Percentiles rank a stretch among this genome's conserved stretches.
Conservation (phyloP, 2,329 filamentous ascomycete genomes). For the Torrubiella hemipterigena region DNA sequence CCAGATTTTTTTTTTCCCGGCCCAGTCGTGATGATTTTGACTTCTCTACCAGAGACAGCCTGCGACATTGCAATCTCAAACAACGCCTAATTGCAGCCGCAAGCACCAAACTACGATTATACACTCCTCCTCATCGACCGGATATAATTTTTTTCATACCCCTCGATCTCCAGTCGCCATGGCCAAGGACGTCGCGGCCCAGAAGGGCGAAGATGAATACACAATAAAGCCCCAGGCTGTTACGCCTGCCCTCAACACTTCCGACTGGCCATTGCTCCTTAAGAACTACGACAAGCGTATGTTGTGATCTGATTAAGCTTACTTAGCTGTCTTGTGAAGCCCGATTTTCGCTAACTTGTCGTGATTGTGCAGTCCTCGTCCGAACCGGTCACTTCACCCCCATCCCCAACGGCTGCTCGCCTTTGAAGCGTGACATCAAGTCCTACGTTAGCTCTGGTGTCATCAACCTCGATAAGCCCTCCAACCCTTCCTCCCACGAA, state of each 20-base stretch:
- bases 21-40: no score
- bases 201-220: slow-evolving; percentile 51
- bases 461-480: slow-evolving; percentile 80
- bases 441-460: slow-evolving; percentile 95
- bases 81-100: no score
- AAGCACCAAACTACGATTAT: no score
- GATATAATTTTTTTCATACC: no score
- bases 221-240: slow-evolving; percentile 85
- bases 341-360: slow-evolving; percentile 12
- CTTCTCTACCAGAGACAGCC: no score
- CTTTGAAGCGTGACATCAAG: slow-evolving; percentile 89
- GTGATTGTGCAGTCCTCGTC: slow-evolving; percentile 57
- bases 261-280: slow-evolving; percentile 82
- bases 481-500: slow-evolving; percentile 96
- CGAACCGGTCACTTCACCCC: slow-evolving; percentile 95
- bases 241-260: slow-evolving; percentile 70
- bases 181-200: slow-evolving; percentile 33
- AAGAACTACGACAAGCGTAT: slow-evolving; percentile 92
- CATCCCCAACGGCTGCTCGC: slow-evolving; percentile 84
- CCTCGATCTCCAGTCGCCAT: slow-evolving; percentile 16
- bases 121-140: no score
- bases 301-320: slow-evolving; percentile 20
- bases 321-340: slow-evolving; percentile 2
- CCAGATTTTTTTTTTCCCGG: no score
- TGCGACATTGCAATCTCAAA: no score